Evolutionary conservation across 2,329 filamentous ascomycete species (phyloP), one percentile per base, ranked within the genome.

Genomic region (Penicillium sp.): DNA sequence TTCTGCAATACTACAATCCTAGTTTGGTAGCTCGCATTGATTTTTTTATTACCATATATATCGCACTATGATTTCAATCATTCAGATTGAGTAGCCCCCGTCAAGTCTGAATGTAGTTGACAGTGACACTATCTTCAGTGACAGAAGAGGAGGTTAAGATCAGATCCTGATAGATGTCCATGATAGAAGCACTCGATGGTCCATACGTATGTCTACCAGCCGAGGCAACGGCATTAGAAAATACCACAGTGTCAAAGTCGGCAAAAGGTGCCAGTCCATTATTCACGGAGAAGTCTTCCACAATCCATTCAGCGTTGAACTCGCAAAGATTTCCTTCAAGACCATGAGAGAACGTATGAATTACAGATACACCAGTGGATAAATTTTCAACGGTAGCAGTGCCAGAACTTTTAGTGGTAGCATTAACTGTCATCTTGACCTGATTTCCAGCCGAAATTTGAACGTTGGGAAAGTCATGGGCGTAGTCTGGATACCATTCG

Each of bases 251-350:
- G 7, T 76, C 76, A 58, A 81, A 81, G 64, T 80, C 61, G 35
- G 74, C 76, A 47, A 81, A 76, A 0, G 71, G 61, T 27, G 80
- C 77, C 8, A 78, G 68, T 2, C 67, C 68, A 40, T 59, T 58
- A 49, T 66, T 63, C 5, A 63, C 55, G 47, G 72, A 64, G 51
- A 78, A 81, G 59, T 81, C 79, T 70, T 84, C 81, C 11, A 84
- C 81, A 59, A 85, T 84, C 81, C 82, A 85, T 67, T 85, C 82
- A n/a, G 81, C 83, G 51, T 83, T 83, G 59, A 73, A 76, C 68
- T 81, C 73, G 70, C 80, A 82, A 3, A 84, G 76, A 14, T 53
- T 34, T 8, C 67, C 69, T 3, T 68, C 69, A 2, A 66, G 65
- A 49, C 78, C 67, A 57, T 65, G 69, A 32, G 62, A 72, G 72